Percentiles rank a stretch among this genome's conserved stretches.
Conservation (phyloP, 1,284 basidiomycete genomes). For the Limonomyces culmigenus region DNA sequence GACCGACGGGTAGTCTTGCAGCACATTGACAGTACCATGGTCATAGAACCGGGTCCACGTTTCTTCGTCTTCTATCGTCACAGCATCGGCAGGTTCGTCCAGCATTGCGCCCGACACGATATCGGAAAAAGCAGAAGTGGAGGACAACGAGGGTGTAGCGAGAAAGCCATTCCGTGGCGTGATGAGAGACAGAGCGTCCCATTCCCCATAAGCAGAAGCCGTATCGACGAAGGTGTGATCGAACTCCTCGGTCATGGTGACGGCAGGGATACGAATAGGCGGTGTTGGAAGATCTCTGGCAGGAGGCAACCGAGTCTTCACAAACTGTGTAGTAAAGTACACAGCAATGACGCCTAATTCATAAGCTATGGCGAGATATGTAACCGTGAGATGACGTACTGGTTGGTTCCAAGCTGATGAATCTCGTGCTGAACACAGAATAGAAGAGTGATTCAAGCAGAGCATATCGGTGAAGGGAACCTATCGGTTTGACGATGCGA, state of each 20-base stretch:
- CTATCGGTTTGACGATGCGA: constrained; percentile 1
- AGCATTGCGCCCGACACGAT: too few relatives aligned
- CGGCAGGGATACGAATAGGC: constrained; percentile 45
- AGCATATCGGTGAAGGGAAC: constrained; percentile 33
- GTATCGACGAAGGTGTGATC: too few relatives aligned
- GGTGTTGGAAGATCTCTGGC: constrained; percentile 51
- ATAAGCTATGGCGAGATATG: constrained; percentile 1
- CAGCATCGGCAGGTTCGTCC: too few relatives aligned
- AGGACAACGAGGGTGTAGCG: too few relatives aligned
- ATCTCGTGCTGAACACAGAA: constrained; percentile 45
- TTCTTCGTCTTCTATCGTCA: constrained; percentile 19
- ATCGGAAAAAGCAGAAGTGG: too few relatives aligned
- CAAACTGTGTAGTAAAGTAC: constrained; percentile 56
- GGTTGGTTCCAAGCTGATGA: constrained; percentile 48
- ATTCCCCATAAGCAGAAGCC: too few relatives aligned
- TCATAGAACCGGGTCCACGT: constrained; percentile 20
- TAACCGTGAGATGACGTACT: constrained; percentile 17
- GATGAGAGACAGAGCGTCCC: too few relatives aligned
- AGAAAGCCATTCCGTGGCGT: too few relatives aligned
- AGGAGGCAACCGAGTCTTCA: constrained; percentile 43
- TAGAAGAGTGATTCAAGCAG: constrained; percentile 46
- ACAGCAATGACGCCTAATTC: constrained; percentile 42
- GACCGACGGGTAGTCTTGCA: too few relatives aligned
- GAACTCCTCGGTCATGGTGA: too few relatives aligned
- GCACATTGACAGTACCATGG: constrained; percentile 26